Base-by-base conservation (phyloP, 768 basidiomycete species). In the Pleurotus ostreatus region DNA sequence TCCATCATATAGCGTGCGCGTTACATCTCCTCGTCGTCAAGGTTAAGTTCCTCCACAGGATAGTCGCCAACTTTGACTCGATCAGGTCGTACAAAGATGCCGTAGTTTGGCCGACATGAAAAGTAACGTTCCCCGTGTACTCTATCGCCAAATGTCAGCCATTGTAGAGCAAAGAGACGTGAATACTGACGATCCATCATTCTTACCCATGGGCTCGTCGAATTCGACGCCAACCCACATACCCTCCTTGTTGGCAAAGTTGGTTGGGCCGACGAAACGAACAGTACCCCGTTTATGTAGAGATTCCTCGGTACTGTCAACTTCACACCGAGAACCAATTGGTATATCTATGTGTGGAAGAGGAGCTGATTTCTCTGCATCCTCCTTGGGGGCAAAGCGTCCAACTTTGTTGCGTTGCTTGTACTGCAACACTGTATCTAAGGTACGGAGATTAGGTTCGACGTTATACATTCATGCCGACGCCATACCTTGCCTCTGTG, bases 161-260 rank as follows among this genome's bases (percentile, higher is more conserved):
- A 34, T 46, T 25, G 23, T 47, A 22, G 16, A 30, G 47, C 48
- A 55, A 51, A 49, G 15, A 12, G 15, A 43, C 2, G 16, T 52
- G 55, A 41, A 13, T 7, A 84, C 94, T 72, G 66, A 96, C 94
- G 85, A 86, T 62, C 96, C 96, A 68, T 98, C 90, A 59, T 95
- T 94, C 74, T 95, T 98, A 9, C 96, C 96, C 20, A 92, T 78
- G 2, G 96, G 95, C 63, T 98, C 96, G 66, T 98, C 96, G 65
- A 94, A 92, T 68, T 96, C 92, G 16, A 98, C 77, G 0, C 96
- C 96, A 1, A 98, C 81, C 95, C 95, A 98, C 0, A 83, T 70
- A 0, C 87, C 83, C 3, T 70, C 66, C 12, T 75, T 81, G 57
- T 78, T 81, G 8, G 82, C 83, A 65, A 98, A 97, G 55, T 79